A percentile compares a stretch with the other conserved stretches of the same genome.
These are phyloP conservation scores for Yamadazyma aaseri DNA, from an alignment of 1,139 yeast genomes.

Conservation along the genomic window DNA sequence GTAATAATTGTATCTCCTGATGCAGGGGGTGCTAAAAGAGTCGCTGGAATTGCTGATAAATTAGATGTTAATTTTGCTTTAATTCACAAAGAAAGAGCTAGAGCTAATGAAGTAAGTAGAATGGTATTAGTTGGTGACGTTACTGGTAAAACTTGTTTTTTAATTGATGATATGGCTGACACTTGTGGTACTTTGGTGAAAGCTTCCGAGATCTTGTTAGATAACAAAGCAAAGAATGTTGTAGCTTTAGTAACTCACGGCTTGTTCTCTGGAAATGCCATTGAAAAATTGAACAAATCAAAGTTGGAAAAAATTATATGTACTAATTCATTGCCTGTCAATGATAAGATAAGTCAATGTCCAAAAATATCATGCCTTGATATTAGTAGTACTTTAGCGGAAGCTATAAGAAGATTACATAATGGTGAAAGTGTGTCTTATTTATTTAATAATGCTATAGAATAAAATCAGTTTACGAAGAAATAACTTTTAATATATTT, in stretches of 20 bases:
- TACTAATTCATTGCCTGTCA: conserved; percentile 93
- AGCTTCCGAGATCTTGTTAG: conserved; percentile 87
- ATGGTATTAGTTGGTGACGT: conserved; percentile 99
- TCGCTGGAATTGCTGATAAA: conserved; percentile 92
- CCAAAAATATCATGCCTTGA: conserved; percentile 81
- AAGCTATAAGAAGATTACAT: conserved; percentile 91
- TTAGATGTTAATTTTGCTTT: conserved; percentile 91
- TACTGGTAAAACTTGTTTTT: conserved; percentile 76
- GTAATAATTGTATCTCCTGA: conserved; percentile 93
- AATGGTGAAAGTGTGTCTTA: conserved; percentile 96
- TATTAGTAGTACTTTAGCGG: conserved; percentile 89
- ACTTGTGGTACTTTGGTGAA: conserved; percentile 96
- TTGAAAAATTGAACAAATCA: conserved; percentile 76
- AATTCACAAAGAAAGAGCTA: conserved; percentile 93
- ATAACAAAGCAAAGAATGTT: conserved; percentile 78
- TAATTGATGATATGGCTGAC: conserved; percentile 98
- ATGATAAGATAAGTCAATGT: conserved; percentile 68
- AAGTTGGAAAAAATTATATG: conserved; percentile 80
- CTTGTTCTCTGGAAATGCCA: conserved; percentile 84
- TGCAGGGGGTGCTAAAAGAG: conserved; percentile 99
- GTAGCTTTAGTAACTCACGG: conserved; percentile 98
- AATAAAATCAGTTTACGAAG: conserved; percentile 5
- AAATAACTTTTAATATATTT: not conserved
- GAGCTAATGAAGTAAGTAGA: conserved; percentile 90
- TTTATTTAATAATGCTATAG: conserved; percentile 65